Evolutionary conservation across 73 alveolate genomes (phyloP), one percentile per base, ranked within the genome.

Genomic region (Effrenium voratum): DNA sequence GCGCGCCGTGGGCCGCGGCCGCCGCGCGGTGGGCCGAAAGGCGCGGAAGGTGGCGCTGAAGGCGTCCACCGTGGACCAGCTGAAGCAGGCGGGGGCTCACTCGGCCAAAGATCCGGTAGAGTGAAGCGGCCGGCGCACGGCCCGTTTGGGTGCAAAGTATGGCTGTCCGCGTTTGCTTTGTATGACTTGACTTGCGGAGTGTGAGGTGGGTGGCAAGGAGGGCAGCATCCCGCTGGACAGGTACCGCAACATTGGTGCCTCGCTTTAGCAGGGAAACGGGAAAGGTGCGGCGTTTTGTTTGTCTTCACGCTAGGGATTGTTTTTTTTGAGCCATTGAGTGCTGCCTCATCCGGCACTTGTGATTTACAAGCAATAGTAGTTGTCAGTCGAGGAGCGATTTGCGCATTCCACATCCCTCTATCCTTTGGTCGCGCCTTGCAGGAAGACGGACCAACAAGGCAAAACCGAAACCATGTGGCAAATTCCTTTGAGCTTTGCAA

Each of bases 41-140:
- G 40, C 2, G 92, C 75, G 75, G 75, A 82, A 87, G 70, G 90
- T 70, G 87, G 88, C 60, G 46, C 36, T 81, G 50, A 32, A 72
- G 46, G 98, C 88, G 10, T 91, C 98, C 16, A 91, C 98, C 88
- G 19, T 91, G 98, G 98, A 91, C 76, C 98, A 91, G 90, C 44
- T 91, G 57, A 91, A 91, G 98, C 46, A 72, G 50, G 63, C 19
- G 63, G 63, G 63, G 19, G 19, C 19, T 12, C 26, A 19, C 19
- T 52, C 63, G 8, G 19, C 63, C 8, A 8, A 52, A 19, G 63
- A 12, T 8, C 19, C 63, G 19, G 63, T 8, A 52, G 19, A 52
- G 8, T 52, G 8, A 52, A 19, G 8, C 19, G 63, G 26, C 63
- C 26, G 63, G 19, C 8, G 26, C 63, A 12, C 63, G 19, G 8